phyloP scores from a whole-genome alignment of 306 rosid species.

The Glycine soja region DNA sequence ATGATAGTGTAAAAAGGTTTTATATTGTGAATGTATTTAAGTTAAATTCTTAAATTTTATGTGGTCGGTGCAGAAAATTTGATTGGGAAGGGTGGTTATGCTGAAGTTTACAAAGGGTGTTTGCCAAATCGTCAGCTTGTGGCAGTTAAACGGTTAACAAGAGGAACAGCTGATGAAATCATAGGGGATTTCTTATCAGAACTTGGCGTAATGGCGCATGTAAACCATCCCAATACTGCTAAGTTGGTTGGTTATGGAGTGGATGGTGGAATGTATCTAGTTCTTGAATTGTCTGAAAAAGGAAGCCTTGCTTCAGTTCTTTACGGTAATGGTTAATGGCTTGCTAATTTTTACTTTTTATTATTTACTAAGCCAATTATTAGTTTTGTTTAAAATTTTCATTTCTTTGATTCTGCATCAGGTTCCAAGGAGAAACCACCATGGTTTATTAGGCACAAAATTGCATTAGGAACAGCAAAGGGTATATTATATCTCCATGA shows the following conservation, averaged over 20 bases:
- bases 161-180: constrained; percentile 84
- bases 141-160: constrained; percentile 77
- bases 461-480: constrained; percentile 81
- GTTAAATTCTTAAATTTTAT: background rate
- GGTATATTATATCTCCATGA: constrained; percentile 92
- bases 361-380: background rate
- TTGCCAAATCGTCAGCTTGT: constrained; percentile 70
- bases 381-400: background rate
- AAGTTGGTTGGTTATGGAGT: constrained; percentile 92
- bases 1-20: background rate
- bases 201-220: constrained; percentile 93
- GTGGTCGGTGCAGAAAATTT: constrained; percentile 70
- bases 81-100: constrained; percentile 98
- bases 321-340: constrained; percentile 58
- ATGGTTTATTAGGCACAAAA: constrained; percentile 83
- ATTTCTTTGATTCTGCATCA: constrained; percentile 31
- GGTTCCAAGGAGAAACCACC: constrained; percentile 78
- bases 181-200: constrained; percentile 80
- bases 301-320: constrained; percentile 94
- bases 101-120: constrained; percentile 91
- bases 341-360: background rate
- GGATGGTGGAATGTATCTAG: constrained; percentile 94
- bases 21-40: background rate
- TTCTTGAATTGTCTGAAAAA: constrained; percentile 81
- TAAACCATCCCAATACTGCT: constrained; percentile 86